Percentiles rank a stretch among this genome's conserved stretches.
These are phyloP conservation scores for Lasiodiplodia citricola DNA, from an alignment of 2,329 filamentous ascomycete genomes.

Conservation along the genomic window DNA sequence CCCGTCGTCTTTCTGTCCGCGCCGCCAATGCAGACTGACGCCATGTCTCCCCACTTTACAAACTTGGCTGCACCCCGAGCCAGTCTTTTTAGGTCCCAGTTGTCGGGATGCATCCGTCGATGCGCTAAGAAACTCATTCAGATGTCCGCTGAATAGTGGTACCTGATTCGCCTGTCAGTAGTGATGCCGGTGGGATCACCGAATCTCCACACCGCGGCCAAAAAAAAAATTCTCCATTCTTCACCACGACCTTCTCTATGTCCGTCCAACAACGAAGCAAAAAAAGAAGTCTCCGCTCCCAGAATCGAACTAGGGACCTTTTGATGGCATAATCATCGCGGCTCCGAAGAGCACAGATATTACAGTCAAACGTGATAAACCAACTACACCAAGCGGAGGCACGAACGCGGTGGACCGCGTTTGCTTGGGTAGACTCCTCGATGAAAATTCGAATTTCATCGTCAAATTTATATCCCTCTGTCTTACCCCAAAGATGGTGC, in stretches of 20 bases:
- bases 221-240: not conserved
- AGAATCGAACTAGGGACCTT: constrained; percentile 39
- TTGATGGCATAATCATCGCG: constrained; percentile 36
- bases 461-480: rapidly evolving
- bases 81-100: not conserved
- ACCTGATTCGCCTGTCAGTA: not conserved
- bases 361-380: constrained; percentile 46
- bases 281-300: constrained; percentile 39
- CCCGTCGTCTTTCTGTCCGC: not conserved
- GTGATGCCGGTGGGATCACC: not conserved
- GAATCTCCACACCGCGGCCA: constrained; percentile 6
- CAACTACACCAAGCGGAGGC: constrained; percentile 34
- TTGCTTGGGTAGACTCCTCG: not conserved
- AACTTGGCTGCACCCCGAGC: not conserved
- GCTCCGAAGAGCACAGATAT: constrained; percentile 29
- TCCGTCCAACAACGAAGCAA: not conserved
- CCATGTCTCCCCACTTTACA: constrained; percentile 1
- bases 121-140: not conserved
- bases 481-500: not conserved
- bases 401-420: not conserved
- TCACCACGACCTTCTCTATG: too few relatives aligned
- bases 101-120: not conserved
- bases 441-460: not conserved
- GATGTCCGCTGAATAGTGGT: not conserved
- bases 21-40: constrained; percentile 9